Conservation (phyloP, 176 grass and related monocot genomes). For the Leersia perrieri region DNA sequence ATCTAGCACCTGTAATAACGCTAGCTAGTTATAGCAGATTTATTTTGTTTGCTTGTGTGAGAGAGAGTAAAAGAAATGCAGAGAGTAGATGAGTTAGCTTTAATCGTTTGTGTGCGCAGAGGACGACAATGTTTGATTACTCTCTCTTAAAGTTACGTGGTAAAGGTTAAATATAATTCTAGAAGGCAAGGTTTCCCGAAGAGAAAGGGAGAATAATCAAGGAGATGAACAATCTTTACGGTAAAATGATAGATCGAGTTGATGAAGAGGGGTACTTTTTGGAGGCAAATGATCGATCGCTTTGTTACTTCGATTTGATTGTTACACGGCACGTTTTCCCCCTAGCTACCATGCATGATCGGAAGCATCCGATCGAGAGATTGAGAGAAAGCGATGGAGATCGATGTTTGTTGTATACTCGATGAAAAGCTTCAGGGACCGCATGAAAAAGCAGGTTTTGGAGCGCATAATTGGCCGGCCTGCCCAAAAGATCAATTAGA, state of each 20-base stretch:
- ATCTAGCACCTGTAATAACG: neutral
- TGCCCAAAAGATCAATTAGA: neutral
- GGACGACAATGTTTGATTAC: neutral
- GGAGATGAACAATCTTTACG: neutral
- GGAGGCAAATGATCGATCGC: neutral
- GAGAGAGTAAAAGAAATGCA: neutral
- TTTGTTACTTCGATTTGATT: neutral
- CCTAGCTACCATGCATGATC: neutral
- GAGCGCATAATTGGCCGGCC: conserved; percentile 25
- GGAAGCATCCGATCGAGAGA: neutral
- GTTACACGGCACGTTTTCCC: neutral
- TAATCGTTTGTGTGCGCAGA: neutral
- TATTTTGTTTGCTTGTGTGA: neutral
- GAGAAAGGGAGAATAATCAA: neutral
- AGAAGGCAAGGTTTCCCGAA: too few species aligned
- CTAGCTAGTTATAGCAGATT: neutral
- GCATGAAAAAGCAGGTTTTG: neutral
- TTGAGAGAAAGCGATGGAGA: neutral
- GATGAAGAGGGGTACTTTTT: neutral
- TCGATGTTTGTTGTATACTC: neutral
- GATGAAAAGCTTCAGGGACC: conserved; percentile 26
- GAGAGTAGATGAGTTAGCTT: neutral
- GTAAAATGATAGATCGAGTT: neutral
- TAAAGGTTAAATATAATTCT: neutral
- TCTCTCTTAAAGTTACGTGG: neutral